Evolutionary conservation across 2,329 filamentous ascomycete species (phyloP), one percentile per base, ranked within the genome.

Genomic region (Chrysoporthe deuterocubensis): DNA sequence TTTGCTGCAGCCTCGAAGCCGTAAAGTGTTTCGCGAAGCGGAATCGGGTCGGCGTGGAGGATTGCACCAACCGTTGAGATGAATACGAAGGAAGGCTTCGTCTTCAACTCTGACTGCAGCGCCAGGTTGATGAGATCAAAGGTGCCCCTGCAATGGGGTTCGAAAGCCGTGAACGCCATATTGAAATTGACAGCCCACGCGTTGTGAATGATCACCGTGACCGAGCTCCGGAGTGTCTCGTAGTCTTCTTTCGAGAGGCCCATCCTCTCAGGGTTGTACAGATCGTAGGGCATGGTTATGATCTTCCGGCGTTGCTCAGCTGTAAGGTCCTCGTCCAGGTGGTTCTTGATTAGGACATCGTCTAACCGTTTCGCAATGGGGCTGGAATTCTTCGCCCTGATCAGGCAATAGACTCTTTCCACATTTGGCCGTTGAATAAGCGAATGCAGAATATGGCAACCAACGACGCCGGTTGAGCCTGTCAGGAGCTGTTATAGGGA

Each of bases 161-260:
- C 57, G 18, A 60, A 60, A 16, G 14, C 26, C 37, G 40, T 3
- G 11, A 60, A 43, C 13, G 14, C 16, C 57, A 60, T 44, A 40
- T 43, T 26, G 42, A 60, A 60, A 18, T 60, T 58, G n/a, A 43
- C 37, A 18, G 57, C 57, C 57, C 57, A 60, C 9, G 57, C 37
- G 42, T 60, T 60, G 57, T 43, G 40, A 21, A 60, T 26, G 42
- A 60, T 54, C 18, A 68, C 57, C 8, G 62, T 66, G 42, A 68
- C 43, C 14, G 50, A 58, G 8, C 11, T 26, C 3, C 65, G 59
- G 32, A 67, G 56, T 14, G 26, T n/a, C 18, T 63, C 65, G 3
- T 66, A 66, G 2, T 66, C 46, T 16, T 46, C 7, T 4, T 37
- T 9, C 2, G 56, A 58, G 34, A 58, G 16, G 18, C 34, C 57